Percentiles rank a stretch among this genome's conserved stretches.
These are phyloP conservation scores for Cardamine chenopodiifolia DNA, from an alignment of 345 rosid species.

Conservation along the genomic window DNA sequence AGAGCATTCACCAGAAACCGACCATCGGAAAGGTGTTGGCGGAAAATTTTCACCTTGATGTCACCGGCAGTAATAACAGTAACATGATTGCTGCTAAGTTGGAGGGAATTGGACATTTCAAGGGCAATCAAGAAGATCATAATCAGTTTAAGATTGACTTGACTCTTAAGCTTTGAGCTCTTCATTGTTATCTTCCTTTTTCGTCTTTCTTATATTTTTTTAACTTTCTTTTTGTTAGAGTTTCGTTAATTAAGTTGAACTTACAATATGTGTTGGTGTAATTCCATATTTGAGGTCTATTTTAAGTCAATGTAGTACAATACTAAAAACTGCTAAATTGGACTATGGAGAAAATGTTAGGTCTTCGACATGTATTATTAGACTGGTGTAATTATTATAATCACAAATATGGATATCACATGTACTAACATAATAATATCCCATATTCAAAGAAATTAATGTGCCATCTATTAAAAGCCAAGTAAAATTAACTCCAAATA, in stretches of 20 bases:
- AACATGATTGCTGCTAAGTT: conserved; percentile 47
- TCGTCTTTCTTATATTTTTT: not conserved
- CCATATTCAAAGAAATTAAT: not conserved
- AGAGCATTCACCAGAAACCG: conserved; percentile 50
- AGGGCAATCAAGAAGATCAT: conserved; percentile 54
- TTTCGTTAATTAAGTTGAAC: conserved; percentile 26
- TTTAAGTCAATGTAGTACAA: conserved; percentile 15
- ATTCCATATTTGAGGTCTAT: conserved; percentile 20
- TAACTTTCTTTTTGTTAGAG: conserved; percentile 24
- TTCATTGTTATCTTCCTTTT: not conserved
- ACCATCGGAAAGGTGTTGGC: conserved; percentile 47
- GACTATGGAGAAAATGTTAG: conserved; percentile 18
- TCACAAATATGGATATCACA: conserved; percentile 7
- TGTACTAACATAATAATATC: not conserved
- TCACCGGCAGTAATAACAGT: conserved; percentile 36
- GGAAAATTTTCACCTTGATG: conserved; percentile 42
- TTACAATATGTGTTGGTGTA: not conserved
- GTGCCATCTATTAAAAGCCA: conserved; percentile 1
- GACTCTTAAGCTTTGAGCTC: conserved; percentile 84
- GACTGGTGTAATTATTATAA: not conserved
- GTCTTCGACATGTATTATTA: not conserved
- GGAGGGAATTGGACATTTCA: conserved; percentile 50
- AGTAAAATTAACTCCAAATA: conserved; percentile 1
- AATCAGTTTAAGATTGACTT: conserved; percentile 73
- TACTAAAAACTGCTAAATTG: conserved; percentile 2